A percentile compares a stretch with the other conserved stretches of the same genome.
Evolutionary conservation across 2,329 filamentous ascomycete genomes (phyloP).

Genomic region (Nothomitra cinnamomea): DNA sequence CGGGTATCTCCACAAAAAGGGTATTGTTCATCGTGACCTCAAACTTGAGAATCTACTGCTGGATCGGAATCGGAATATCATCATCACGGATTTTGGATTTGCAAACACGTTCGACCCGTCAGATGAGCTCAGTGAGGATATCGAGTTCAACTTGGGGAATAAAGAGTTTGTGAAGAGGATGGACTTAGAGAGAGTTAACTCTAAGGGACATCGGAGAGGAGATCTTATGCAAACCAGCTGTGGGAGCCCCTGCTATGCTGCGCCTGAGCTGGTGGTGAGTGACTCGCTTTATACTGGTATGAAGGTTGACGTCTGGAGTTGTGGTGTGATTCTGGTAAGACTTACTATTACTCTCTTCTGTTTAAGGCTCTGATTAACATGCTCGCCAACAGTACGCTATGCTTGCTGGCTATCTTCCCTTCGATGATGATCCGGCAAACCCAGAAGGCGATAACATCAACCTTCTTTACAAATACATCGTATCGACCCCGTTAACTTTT

Average conservation of each 20-base stretch:
- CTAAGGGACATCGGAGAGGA: conserved; percentile 63
- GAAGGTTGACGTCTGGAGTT: conserved; percentile 99
- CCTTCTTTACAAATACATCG: conserved; percentile 96
- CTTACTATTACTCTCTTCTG: conserved; percentile 6
- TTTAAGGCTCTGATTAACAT: conserved; percentile 10
- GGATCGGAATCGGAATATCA: conserved; percentile 95
- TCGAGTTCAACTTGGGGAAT: conserved; percentile 73
- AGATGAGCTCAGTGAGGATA: conserved; percentile 78
- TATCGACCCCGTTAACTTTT: conserved; percentile 90
- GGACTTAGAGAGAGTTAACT: conserved; percentile 64
- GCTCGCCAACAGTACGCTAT: conserved; percentile 67
- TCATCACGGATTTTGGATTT: conserved; percentile 98
- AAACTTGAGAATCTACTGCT: conserved; percentile 92
- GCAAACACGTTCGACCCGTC: conserved; percentile 88
- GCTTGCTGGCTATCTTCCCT: conserved; percentile 92
- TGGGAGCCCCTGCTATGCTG: conserved; percentile 93
- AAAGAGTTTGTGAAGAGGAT: conserved; percentile 75
- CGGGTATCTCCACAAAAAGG: conserved; percentile 94
- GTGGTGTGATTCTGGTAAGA: conserved; percentile 88
- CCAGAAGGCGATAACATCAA: conserved; percentile 99
- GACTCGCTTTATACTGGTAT: conserved; percentile 93
- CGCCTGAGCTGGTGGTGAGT: conserved; percentile 90
- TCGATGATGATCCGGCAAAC: conserved; percentile 95
- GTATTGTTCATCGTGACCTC: conserved; percentile 91
- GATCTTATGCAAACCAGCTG: conserved; percentile 99